Percentiles rank a stretch among this genome's conserved stretches.
Conservation (phyloP, 2,329 filamentous ascomycete species). For the Hansfordia pulvinata region DNA sequence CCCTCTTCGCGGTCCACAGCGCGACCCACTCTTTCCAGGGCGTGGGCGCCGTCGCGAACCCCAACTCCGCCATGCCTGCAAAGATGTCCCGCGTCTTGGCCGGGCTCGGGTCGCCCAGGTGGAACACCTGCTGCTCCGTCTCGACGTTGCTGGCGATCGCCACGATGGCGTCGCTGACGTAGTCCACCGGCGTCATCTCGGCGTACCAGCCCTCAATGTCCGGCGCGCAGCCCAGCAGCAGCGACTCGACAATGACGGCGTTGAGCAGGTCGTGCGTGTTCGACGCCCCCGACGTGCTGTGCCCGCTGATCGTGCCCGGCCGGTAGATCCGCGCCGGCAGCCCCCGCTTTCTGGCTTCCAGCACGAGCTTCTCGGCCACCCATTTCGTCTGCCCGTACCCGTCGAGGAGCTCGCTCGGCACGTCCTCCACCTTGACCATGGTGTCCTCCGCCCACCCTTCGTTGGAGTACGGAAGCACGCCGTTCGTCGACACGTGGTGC, state of each 20-base stretch:
- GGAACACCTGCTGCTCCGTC: conserved; percentile 52
- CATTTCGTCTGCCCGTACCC: conserved; percentile 74
- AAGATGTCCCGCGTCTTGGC: conserved; percentile 55
- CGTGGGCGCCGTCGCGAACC: conserved; percentile 54
- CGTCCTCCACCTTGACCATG: conserved; percentile 52
- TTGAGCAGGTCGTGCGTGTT: conserved; percentile 71
- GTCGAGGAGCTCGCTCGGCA: conserved; percentile 54
- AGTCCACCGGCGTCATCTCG: conserved; percentile 78
- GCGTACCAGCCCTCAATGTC: conserved; percentile 62
- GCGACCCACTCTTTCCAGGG: conserved; percentile 62
- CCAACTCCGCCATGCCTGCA: conserved; percentile 47
- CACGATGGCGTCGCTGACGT: conserved; percentile 61
- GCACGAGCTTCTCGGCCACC: conserved; percentile 64
- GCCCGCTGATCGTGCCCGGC: conserved; percentile 65
- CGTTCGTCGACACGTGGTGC: conserved; percentile 70
- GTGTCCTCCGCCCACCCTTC: conserved; percentile 59
- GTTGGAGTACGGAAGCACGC: conserved; percentile 57
- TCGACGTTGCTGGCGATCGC: conserved; percentile 52
- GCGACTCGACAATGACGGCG: conserved; percentile 63
- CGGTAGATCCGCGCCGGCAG: conserved; percentile 60
- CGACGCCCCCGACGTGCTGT: conserved; percentile 59
- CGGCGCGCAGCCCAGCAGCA: conserved; percentile 57
- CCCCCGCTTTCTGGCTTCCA: conserved; percentile 54
- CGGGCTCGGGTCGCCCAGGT: conserved; percentile 60
- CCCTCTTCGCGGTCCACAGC: conserved; percentile 59